These are phyloP conservation scores for Cutaneotrichosporon dermatis DNA, from an alignment of 1,284 basidiomycete species.

Conservation along the genomic window DNA sequence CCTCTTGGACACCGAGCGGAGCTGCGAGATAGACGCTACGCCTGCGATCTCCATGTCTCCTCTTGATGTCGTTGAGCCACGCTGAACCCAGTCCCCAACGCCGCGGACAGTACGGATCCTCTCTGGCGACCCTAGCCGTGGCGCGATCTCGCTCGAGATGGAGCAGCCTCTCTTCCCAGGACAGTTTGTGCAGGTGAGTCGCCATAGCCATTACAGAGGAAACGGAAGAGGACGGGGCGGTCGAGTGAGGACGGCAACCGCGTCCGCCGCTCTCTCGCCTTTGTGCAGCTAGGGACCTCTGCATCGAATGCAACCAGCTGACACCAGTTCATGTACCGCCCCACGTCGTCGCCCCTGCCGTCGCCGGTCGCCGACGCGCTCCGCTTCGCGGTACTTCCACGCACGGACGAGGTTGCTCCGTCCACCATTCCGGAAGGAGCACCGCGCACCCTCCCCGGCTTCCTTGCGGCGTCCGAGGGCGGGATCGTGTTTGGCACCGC, in stretches of 20 bases:
- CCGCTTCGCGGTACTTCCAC: constrained; percentile 10
- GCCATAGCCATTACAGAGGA: no score
- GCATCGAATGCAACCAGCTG: not conserved
- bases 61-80: no score
- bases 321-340: constrained; percentile 16
- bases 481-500: constrained; percentile 4
- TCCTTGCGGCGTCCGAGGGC: constrained; percentile 14
- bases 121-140: constrained; percentile 73
- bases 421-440: not conserved
- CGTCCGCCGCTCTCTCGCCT: not conserved
- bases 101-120: constrained; percentile 53
- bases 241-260: no score
- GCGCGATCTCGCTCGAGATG: constrained; percentile 66
- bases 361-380: not conserved
- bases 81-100: not conserved
- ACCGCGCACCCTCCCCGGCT: constrained; percentile 7
- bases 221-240: no score
- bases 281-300: no score
- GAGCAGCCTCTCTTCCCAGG: constrained; percentile 59
- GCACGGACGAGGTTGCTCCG: constrained; percentile 5
- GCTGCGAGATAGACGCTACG: no score
- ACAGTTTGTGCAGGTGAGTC: constrained; percentile 59
- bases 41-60: no score
- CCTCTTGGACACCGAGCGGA: no score
- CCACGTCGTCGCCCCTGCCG: not conserved